Evolutionary conservation across 2,329 filamentous ascomycete genomes (phyloP).

Genomic region (Paraconiothyrium sp.): DNA sequence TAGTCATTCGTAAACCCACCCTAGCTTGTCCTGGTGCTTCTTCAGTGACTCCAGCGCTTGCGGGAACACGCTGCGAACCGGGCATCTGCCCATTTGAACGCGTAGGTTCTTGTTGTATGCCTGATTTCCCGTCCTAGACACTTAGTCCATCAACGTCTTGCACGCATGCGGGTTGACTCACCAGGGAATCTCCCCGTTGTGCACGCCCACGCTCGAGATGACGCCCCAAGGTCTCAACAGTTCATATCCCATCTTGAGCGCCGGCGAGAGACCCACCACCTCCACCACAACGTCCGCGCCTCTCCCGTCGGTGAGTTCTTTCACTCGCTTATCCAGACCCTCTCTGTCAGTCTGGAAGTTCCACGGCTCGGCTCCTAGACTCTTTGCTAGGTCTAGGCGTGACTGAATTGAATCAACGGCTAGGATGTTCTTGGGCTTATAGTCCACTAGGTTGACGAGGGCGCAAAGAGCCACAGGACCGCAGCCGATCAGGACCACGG

Average conservation of each 20-base stretch:
- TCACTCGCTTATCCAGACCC: conserved; percentile 73
- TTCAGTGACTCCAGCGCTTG: conserved; percentile 57
- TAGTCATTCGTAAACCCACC: conserved; percentile 37
- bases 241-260: conserved; percentile 59
- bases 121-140: conserved; percentile 29
- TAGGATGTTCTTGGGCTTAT: conserved; percentile 77
- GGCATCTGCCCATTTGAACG: conserved; percentile 61
- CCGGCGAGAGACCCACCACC: conserved; percentile 59
- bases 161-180: conserved; percentile 47
- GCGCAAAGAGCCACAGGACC: conserved; percentile 84
- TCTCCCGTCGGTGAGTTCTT: conserved; percentile 78
- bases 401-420: conserved; percentile 82
- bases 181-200: conserved; percentile 60
- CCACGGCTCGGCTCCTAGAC: conserved; percentile 81
- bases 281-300: conserved; percentile 85
- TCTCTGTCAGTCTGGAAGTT: conserved; percentile 77
- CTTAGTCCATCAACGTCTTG: conserved; percentile 3
- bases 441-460: conserved; percentile 78
- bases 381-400: conserved; percentile 75
- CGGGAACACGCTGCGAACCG: conserved; percentile 60
- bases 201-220: conserved; percentile 60
- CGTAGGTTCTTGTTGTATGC: conserved; percentile 62
- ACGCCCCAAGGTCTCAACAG: conserved; percentile 60
- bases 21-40: conserved; percentile 60
- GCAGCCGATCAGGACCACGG: conserved; percentile 83